Base-by-base conservation (phyloP, 1,284 basidiomycete genomes). In the Erythrobasidium hasegawianum region DNA sequence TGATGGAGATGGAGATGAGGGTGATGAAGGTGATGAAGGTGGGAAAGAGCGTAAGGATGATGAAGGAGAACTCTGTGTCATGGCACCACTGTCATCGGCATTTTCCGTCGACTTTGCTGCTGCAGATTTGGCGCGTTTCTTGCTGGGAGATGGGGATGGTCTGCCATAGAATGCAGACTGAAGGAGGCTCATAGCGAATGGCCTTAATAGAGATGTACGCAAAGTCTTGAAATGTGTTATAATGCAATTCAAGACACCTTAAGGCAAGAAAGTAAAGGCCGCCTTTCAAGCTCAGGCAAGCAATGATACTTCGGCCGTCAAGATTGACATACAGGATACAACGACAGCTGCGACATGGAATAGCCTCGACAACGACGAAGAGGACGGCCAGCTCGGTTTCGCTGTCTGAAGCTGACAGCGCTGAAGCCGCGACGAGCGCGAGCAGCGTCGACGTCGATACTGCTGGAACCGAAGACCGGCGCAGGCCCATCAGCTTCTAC, bases 401-500 rank as follows among this genome's bases (percentile, higher is more conserved):
- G 45, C 45, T 47, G 45, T 24, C 22, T 24, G n/a, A 47, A n/a
- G n/a, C 45, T n/a, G 45, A 18, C 45, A 14, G n/a, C 45, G 45
- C 45, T 47, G 45, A n/a, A 18, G 45, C 45, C 45, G n/a, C n/a
- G n/a, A 24, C 50, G 20, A 59, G 57, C 57, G 33, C 16, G 39
- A 33, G 41, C 39, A 24, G 57, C 57, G 26, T 11, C n/a, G 38
- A n/a, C 7, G 22, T 13, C 26, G 62, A 52, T 26, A 43, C 16
- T 14, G 61, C 16, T 14, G 61, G 56, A 29, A 52, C 39, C 9
- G 43, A 41, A 10, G 20, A 54, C 16, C 29, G 54, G 16, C 59
- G 67, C 1, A 45, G 55, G 7, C 40, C 38, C 9, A 59, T 65
- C 29, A 70, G 68, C 40, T 65, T 73, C 47, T 73, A 68, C 64